These are phyloP conservation scores for Hortiboletus campestris DNA, from an alignment of 768 basidiomycete species.

Conservation along the genomic window DNA sequence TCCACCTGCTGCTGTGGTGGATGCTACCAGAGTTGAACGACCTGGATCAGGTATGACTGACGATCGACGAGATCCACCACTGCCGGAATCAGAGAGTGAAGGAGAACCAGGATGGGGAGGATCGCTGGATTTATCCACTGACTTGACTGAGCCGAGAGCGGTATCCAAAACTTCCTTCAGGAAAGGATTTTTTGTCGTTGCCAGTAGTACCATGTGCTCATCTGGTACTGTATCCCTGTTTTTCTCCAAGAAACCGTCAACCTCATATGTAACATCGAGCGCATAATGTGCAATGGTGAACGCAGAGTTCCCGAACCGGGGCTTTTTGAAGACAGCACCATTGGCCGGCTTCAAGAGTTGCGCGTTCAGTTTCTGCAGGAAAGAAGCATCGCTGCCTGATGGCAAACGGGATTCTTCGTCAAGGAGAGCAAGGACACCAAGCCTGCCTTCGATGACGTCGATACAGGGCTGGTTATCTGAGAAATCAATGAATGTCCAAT, in stretches of 20 bases:
- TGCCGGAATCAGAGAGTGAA: constrained; percentile 73
- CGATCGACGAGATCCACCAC: constrained; percentile 73
- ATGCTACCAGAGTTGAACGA: constrained; percentile 65
- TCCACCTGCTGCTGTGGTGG: constrained; percentile 38
- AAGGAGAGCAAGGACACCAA: constrained; percentile 90
- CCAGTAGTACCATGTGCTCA: constrained; percentile 90
- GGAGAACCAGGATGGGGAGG: constrained; percentile 73
- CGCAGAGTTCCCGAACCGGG: constrained; percentile 94
- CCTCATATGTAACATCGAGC: constrained; percentile 96
- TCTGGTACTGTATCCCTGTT: constrained; percentile 99
- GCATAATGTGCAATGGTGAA: constrained; percentile 99
- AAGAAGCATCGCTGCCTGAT: constrained; percentile 86
- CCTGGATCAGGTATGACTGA: constrained; percentile 89
- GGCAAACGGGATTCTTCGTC: constrained; percentile 98
- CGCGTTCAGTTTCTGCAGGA: constrained; percentile 86
- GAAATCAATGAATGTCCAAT: constrained; percentile 99
- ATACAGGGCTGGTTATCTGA: constrained; percentile 99
- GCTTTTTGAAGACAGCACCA: constrained; percentile 94
- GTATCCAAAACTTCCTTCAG: constrained; percentile 92
- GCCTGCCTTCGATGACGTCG: constrained; percentile 95
- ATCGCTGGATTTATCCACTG: constrained; percentile 44
- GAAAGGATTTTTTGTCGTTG: constrained; percentile 86
- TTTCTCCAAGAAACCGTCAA: constrained; percentile 98
- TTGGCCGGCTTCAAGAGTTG: constrained; percentile 85
- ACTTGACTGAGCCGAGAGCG: constrained; percentile 72